These are phyloP conservation scores for Cydonia oblonga DNA, from an alignment of 331 rosid species.

Conservation along the genomic window DNA sequence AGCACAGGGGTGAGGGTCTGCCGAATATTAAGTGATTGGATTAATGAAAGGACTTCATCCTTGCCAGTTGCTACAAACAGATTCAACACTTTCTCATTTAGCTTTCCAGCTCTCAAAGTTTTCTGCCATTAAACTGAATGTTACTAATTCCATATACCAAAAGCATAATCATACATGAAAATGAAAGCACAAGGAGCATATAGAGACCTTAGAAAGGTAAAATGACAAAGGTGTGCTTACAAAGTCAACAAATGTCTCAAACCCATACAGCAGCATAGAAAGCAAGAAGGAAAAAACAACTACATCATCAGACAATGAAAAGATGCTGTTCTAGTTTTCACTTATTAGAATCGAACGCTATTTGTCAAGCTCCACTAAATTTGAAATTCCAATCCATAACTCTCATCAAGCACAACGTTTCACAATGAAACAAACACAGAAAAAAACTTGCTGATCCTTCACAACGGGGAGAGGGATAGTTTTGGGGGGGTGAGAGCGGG, in stretches of 20 bases:
- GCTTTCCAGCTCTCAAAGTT: constrained; percentile 77
- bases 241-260: not conserved
- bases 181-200: not conserved
- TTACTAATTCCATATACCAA: not conserved
- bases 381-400: not conserved
- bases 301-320: not conserved
- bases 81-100: constrained; percentile 76
- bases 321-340: not conserved
- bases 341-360: not conserved
- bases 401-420: not conserved
- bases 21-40: constrained; percentile 63
- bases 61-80: constrained; percentile 71
- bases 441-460: not conserved
- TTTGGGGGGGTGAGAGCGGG: not conserved
- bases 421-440: not conserved
- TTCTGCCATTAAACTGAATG: constrained; percentile 38
- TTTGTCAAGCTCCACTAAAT: not conserved
- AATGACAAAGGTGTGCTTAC: not conserved
- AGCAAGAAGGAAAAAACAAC: not conserved
- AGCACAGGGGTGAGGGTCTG: constrained; percentile 64
- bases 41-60: constrained; percentile 73
- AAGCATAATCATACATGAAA: not conserved
- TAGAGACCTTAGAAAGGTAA: not conserved
- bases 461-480: not conserved
- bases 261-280: not conserved